Percentiles rank a stretch among this genome's conserved stretches.
Evolutionary conservation across 768 basidiomycete genomes (phyloP).

Genomic region (Candolleomyces efflorescens): DNA sequence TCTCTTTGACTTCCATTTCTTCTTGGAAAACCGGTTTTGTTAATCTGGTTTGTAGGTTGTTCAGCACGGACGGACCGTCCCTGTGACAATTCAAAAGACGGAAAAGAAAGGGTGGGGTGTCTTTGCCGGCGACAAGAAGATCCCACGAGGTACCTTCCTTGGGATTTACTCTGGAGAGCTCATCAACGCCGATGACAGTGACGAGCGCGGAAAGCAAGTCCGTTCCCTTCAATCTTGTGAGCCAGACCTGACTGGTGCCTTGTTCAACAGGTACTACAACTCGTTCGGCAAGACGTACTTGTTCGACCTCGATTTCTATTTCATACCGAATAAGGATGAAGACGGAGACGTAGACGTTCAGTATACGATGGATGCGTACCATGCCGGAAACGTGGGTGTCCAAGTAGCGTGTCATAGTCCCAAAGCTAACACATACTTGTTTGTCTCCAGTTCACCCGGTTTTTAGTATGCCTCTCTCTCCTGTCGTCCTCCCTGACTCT

Average conservation of each 20-base stretch:
- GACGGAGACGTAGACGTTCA: conserved; percentile 33
- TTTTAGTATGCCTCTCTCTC: conserved; percentile 50
- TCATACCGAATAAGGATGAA: conserved; percentile 38
- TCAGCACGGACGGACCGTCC: conserved; percentile 67
- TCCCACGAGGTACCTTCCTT: conserved; percentile 65
- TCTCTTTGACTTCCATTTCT: neutral
- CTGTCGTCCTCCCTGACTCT: neutral
- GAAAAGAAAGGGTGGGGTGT: conserved; percentile 84
- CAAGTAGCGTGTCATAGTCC: neutral
- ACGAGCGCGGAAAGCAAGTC: conserved; percentile 63
- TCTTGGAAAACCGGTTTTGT: neutral
- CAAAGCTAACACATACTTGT: neutral
- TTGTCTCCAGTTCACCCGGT: conserved; percentile 75
- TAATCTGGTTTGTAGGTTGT: conserved; percentile 53
- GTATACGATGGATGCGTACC: conserved; percentile 82
- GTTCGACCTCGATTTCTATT: conserved; percentile 77
- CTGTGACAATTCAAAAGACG: conserved; percentile 67
- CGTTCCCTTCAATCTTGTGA: neutral
- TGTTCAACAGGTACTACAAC: conserved; percentile 59
- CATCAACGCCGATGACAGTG: conserved; percentile 61
- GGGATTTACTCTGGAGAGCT: conserved; percentile 88
- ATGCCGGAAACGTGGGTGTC: conserved; percentile 72
- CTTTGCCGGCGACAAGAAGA: conserved; percentile 60
- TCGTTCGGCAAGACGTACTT: conserved; percentile 73
- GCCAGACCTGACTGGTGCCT: neutral